Evolutionary conservation across 139 green algal species (phyloP).

Genomic region (Picochlorum sp.): DNA sequence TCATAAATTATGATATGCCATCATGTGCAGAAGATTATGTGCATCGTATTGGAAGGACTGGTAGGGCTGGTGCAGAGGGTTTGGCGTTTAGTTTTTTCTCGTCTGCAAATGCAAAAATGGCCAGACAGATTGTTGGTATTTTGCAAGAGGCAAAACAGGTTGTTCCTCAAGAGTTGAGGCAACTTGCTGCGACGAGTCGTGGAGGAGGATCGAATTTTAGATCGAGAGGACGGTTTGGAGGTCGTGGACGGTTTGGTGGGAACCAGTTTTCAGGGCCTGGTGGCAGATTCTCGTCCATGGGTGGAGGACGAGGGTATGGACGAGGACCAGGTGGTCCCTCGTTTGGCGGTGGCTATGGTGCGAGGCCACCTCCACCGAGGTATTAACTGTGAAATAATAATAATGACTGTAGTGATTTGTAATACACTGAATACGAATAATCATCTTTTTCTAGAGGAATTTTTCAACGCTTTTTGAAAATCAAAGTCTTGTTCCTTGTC

Average conservation of each 20-base stretch:
- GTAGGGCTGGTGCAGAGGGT: conserved; percentile 56
- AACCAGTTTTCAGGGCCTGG: neutral
- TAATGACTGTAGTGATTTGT: too few relatives aligned
- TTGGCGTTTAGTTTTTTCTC: conserved; percentile 83
- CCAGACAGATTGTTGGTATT: conserved; percentile 58
- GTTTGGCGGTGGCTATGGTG: too few relatives aligned
- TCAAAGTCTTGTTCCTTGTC: too few relatives aligned
- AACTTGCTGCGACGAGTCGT: conserved; percentile 32
- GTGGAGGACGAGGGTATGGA: conserved; percentile 13
- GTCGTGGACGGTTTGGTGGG: conserved; percentile 8
- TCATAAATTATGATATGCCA: conserved; percentile 87
- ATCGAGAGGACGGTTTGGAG: conserved; percentile 15
- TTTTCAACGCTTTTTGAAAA: too few relatives aligned
- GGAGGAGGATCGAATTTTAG: conserved; percentile 13
- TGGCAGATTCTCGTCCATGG: neutral
- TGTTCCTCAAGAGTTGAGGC: conserved; percentile 38
- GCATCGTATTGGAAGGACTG: conserved; percentile 74
- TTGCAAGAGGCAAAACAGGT: conserved; percentile 67
- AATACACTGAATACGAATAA: too few relatives aligned
- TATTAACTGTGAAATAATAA: too few relatives aligned
- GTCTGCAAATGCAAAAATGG: conserved; percentile 50
- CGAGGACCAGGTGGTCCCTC: too few relatives aligned
- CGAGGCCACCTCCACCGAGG: too few relatives aligned
- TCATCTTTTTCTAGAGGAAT: too few relatives aligned
- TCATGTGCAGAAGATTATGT: conserved; percentile 88